These are phyloP conservation scores for Pseudozyma thailandica DNA, from an alignment of 1,284 basidiomycete species.

Conservation along the genomic window DNA sequence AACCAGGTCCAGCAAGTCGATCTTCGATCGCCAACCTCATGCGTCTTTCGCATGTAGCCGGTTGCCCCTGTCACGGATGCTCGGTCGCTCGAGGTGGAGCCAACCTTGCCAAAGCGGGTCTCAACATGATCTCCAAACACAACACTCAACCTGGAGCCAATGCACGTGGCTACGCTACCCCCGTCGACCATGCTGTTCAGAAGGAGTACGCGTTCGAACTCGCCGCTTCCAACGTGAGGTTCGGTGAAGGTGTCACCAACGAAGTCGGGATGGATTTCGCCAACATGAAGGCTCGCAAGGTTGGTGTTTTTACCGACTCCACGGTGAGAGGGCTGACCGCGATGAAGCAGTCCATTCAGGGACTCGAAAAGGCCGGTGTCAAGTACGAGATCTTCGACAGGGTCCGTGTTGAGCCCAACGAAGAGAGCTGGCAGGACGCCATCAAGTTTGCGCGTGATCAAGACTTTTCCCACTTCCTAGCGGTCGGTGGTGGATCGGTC, in stretches of 20 bases:
- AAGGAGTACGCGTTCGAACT: conserved; percentile 98
- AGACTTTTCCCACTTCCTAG: conserved; percentile 82
- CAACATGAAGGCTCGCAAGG: conserved; percentile 72
- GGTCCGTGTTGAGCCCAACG: conserved; percentile 89
- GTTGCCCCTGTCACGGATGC: conserved; percentile 63
- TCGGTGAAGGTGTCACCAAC: conserved; percentile 67
- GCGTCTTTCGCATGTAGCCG: conserved; percentile 55
- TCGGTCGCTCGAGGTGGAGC: conserved; percentile 30
- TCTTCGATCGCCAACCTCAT: conserved; percentile 56
- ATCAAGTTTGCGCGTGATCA: conserved; percentile 86
- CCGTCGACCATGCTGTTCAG: conserved; percentile 76
- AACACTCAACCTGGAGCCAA: conserved; percentile 44
- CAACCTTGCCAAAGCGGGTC: conserved; percentile 43
- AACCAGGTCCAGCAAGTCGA: conserved; percentile 42
- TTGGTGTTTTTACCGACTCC: conserved; percentile 92
- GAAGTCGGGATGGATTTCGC: conserved; percentile 95
- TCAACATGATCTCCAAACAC: conserved; percentile 59
- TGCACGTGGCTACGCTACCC: conserved; percentile 75
- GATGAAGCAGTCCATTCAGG: conserved; percentile 83
- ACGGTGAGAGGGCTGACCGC: conserved; percentile 83
- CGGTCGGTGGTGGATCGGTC: conserved; percentile 90
- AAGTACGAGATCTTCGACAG: conserved; percentile 86
- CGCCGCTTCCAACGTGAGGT: conserved; percentile 82
- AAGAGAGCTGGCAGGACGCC: conserved; percentile 77
- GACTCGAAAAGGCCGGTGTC: conserved; percentile 79